Conservation (phyloP, 2,329 filamentous ascomycete species). For the Paracamarosporium sp. region DNA sequence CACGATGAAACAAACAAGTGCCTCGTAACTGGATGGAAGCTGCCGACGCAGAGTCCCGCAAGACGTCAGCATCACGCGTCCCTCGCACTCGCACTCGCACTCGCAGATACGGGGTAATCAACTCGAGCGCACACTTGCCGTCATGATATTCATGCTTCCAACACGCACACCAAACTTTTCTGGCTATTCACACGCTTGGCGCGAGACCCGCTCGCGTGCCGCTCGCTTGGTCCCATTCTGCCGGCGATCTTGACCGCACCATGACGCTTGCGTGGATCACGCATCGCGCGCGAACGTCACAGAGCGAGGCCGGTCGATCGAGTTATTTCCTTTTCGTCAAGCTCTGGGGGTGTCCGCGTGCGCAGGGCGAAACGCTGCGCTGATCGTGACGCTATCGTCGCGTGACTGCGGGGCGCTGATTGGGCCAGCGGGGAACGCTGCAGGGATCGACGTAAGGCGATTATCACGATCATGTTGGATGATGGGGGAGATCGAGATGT, state of each 20-base stretch:
- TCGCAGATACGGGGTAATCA: background rate
- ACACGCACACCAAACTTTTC: background rate
- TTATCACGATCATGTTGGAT: conserved; percentile 1
- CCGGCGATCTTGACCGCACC: background rate
- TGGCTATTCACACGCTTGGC: background rate
- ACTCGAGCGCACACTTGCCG: background rate
- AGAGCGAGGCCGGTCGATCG: background rate
- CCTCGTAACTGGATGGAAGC: background rate
- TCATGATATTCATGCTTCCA: background rate
- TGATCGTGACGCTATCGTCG: conserved; percentile 8
- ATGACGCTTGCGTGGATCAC: background rate
- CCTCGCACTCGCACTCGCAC: too few relatives aligned
- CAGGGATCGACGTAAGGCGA: background rate
- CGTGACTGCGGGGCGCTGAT: background rate
- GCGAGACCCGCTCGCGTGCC: background rate
- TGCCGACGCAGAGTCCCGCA: background rate
- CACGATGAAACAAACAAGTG: background rate
- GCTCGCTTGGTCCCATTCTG: background rate
- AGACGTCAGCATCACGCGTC: background rate
- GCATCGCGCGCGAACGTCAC: background rate
- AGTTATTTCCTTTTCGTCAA: background rate
- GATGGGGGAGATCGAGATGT: background rate
- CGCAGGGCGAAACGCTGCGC: background rate
- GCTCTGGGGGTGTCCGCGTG: background rate
- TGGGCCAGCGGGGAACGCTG: background rate